phyloP scores from a whole-genome alignment of 106 monocot genomes.

The Xerophyta viscosa region DNA sequence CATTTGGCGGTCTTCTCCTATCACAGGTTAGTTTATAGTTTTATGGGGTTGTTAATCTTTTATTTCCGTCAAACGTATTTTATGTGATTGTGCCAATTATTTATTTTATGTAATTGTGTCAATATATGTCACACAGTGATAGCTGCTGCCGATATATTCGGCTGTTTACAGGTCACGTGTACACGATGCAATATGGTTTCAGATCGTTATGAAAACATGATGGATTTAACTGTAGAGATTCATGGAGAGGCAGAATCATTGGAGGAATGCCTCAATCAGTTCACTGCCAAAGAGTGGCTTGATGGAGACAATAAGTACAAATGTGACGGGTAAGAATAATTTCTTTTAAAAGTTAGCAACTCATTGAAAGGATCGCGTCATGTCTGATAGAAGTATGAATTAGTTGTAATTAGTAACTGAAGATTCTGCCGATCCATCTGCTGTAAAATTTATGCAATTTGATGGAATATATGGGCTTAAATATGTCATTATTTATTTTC shows the following conservation, averaged over 20 bases:
- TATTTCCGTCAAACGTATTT: too few species aligned
- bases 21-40: conserved; percentile 63
- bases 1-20: conserved; percentile 91
- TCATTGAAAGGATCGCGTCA: too few species aligned
- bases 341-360: not conserved
- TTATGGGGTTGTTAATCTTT: not conserved
- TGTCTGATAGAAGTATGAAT: too few species aligned
- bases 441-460: too few species aligned
- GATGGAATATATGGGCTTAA: too few species aligned
- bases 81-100: not conserved
- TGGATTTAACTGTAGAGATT: conserved; percentile 97
- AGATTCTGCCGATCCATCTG: too few species aligned
- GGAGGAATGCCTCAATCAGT: conserved; percentile 81
- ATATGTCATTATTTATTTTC: too few species aligned
- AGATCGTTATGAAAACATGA: conserved; percentile 94
- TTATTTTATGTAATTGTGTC: not conserved
- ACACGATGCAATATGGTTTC: conserved; percentile 69
- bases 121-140: too few species aligned
- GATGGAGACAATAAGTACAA: conserved; percentile 96
- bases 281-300: conserved; percentile 75
- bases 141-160: too few species aligned
- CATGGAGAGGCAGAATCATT: conserved; percentile 83
- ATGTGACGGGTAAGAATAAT: conserved; percentile 76
- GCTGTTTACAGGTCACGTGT: conserved; percentile 93
- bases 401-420: too few species aligned